Evolutionary conservation across 768 basidiomycete genomes (phyloP).

Genomic region (Tylopilus vinaceipallidus): DNA sequence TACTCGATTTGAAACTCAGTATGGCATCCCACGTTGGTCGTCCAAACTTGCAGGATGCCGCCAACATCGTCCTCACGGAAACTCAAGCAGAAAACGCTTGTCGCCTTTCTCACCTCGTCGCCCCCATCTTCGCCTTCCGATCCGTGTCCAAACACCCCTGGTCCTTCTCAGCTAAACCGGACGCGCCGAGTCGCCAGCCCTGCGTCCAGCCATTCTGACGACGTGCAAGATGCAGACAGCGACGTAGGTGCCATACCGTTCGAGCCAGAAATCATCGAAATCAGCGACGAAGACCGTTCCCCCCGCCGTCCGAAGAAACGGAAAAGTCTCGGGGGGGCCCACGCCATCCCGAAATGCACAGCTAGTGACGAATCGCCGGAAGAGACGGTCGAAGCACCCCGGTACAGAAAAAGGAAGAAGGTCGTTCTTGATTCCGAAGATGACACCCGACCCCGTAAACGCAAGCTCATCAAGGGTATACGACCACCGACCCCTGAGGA

Average conservation of each 20-base stretch:
- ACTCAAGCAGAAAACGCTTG: conserved; percentile 45
- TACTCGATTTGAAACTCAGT: no score
- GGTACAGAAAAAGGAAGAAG: conserved; percentile 20
- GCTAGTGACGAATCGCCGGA: conserved; percentile 25
- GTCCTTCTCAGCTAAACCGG: conserved; percentile 17
- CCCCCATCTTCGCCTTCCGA: conserved; percentile 21
- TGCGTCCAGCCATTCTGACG: conserved; percentile 15
- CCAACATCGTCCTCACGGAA: conserved; percentile 22
- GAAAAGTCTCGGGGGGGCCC: conserved; percentile 11
- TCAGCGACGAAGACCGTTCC: conserved; percentile 25
- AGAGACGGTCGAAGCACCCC: conserved; percentile 16
- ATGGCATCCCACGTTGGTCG: no score
- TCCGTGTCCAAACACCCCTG: neutral
- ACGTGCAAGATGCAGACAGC: conserved; percentile 35
- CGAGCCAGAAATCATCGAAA: conserved; percentile 33
- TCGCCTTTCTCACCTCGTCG: conserved; percentile 33
- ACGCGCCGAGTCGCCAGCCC: conserved; percentile 10
- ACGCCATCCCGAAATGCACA: conserved; percentile 11
- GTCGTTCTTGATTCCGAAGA: conserved; percentile 34
- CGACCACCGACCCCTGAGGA: conserved; percentile 44
- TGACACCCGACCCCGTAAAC: conserved; percentile 34
- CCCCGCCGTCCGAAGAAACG: conserved; percentile 26
- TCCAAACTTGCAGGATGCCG: no score
- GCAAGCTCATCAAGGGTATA: conserved; percentile 43
- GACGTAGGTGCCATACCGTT: conserved; percentile 54